Evolutionary conservation across 768 basidiomycete species (phyloP).

Genomic region (Stropharia rugosoannulata): DNA sequence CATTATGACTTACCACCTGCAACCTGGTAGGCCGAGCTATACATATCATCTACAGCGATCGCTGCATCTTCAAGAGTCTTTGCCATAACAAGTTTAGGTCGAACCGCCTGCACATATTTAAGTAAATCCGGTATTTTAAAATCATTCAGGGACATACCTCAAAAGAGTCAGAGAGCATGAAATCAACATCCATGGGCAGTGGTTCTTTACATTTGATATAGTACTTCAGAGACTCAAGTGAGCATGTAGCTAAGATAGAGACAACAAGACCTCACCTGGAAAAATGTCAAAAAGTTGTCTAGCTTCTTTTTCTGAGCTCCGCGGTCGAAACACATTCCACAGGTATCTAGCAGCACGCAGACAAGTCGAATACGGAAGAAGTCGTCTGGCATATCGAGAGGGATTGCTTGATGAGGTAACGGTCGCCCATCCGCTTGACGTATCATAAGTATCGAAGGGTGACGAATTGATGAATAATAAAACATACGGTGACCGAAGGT

Average conservation of each 20-base stretch:
- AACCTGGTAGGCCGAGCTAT: constrained; percentile 64
- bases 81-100: constrained; percentile 71
- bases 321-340: constrained; percentile 96
- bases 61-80: constrained; percentile 88
- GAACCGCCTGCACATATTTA: constrained; percentile 58
- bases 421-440: constrained; percentile 84
- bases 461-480: not conserved
- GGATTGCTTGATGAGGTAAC: constrained; percentile 68
- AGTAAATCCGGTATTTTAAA: not conserved
- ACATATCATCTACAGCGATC: constrained; percentile 85
- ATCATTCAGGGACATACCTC: constrained; percentile 52
- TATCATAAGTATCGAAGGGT: constrained; percentile 12
- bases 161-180: constrained; percentile 93
- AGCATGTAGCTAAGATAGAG: constrained; percentile 2
- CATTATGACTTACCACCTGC: constrained; percentile 37
- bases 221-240: constrained; percentile 41
- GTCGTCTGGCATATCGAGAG: constrained; percentile 91
- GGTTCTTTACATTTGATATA: constrained; percentile 89
- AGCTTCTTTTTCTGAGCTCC: constrained; percentile 91
- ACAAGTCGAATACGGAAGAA: constrained; percentile 93
- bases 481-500: constrained; percentile 94
- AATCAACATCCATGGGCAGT: constrained; percentile 97
- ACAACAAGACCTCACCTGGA: constrained; percentile 62
- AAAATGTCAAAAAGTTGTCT: constrained; percentile 89
- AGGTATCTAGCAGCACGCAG: constrained; percentile 91